Percentiles rank a stretch among this genome's conserved stretches.
Evolutionary conservation across 768 basidiomycete species (phyloP).

Genomic region (Pleurotus ostreatus): DNA sequence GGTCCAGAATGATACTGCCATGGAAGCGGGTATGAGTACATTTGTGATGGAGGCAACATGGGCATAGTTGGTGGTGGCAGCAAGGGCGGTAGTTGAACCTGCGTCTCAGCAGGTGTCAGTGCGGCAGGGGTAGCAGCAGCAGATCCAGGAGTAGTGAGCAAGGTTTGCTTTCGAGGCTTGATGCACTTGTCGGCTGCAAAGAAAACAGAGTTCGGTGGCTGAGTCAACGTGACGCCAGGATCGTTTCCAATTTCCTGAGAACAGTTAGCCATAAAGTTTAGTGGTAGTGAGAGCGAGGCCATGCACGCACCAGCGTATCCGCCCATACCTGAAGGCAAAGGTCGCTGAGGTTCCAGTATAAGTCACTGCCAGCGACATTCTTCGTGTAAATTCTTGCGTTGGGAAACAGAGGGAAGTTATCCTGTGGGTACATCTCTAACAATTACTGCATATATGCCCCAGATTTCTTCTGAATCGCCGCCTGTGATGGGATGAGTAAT

Average conservation of each 20-base stretch:
- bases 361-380: not conserved
- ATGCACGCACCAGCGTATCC: not conserved
- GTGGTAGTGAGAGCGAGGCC: not conserved
- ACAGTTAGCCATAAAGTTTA: not conserved
- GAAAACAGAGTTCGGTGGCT: not conserved
- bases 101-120: not conserved
- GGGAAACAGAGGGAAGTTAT: conserved; percentile 1
- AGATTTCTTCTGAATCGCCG: too few relatives aligned
- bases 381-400: not conserved
- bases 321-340: conserved; percentile 3
- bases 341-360: not conserved
- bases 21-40: not conserved
- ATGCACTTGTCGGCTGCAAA: not conserved
- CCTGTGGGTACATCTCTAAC: not conserved
- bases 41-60: not conserved
- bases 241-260: not conserved
- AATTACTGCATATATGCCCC: not conserved
- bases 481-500: too few relatives aligned
- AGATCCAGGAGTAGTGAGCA: not conserved
- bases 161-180: not conserved
- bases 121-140: not conserved
- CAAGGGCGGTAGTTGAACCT: not conserved
- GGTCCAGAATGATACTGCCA: not conserved
- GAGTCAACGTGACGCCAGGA: not conserved
- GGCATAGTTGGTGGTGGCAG: not conserved